Evolutionary conservation across 2,329 filamentous ascomycete species (phyloP), one percentile per base, ranked within the genome.

Genomic region (Alternaria ventricosa): DNA sequence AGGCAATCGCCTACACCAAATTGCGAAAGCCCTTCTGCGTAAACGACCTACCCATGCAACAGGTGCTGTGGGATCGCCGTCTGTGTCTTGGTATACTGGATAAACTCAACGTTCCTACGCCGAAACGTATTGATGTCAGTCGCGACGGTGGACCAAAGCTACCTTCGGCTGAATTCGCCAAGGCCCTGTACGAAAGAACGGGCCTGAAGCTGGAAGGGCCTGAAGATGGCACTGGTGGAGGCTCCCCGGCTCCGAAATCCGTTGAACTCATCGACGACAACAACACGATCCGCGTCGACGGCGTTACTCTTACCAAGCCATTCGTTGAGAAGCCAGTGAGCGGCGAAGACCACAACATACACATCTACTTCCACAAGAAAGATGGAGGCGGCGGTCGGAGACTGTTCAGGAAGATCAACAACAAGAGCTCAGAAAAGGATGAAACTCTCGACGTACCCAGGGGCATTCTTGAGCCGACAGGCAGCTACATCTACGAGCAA

Each of bases 271-370:
- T 96, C n/a, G 94, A 98, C 66, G 90, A 97, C 70, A 92, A 92
- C 27, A 94, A 99, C 76, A 90, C 92, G 5, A 85, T 99, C 58
- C 89, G 91, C 45, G 95, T 99, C 10, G 95, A 99, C 77, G 96
- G 95, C 11, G 85, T 87, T 44, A 80, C 89, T 5, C 86, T 99
- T 49, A 90, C 87, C 71, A 99, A 99, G 77, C 96, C 96, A 0
- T 99, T 99, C 76, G 96, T 99, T 41, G 96, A 99, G 78, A 99
- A 99, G 79, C 96, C 96, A 0, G 94, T 94, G n/a, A 97, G 93
- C 75, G 96, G 96, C 33, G 96, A 99, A 81, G 95, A 99, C 75
- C 96, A 99, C 82, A 99, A 99, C 78, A 97, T 99, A 73, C 92
- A 97, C 81, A 97, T 99, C 60, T 99, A 98, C 82, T 98, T 96